phyloP scores from a whole-genome alignment of 2,329 filamentous ascomycete genomes.

The Fusarium pseudograminearum region DNA sequence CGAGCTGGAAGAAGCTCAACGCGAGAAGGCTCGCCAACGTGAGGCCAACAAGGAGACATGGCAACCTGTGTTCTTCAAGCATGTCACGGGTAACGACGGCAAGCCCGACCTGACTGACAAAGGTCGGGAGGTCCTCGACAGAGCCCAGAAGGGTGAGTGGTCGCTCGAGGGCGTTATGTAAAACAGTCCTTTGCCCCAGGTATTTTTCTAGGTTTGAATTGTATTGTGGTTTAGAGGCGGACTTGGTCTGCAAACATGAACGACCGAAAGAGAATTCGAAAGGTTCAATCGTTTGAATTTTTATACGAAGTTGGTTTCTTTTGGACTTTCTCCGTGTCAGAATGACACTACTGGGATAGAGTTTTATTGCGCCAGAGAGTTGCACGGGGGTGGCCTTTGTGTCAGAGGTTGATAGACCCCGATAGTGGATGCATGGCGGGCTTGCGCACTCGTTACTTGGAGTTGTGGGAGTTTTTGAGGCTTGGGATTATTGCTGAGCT shows the following conservation, averaged over 20 bases:
- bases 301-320: constrained; percentile 36
- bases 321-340: constrained; percentile 36
- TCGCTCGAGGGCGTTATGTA: constrained; percentile 57
- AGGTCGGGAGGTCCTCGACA: constrained; percentile 63
- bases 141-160: constrained; percentile 67
- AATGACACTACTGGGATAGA: constrained; percentile 48
- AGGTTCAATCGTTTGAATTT: constrained; percentile 34
- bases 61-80: constrained; percentile 88
- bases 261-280: background rate
- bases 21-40: constrained; percentile 84
- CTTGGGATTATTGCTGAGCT: constrained; percentile 34
- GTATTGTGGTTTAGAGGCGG: background rate
- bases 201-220: background rate
- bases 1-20: constrained; percentile 90
- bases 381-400: constrained; percentile 11
- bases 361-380: constrained; percentile 39
- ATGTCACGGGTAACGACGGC: constrained; percentile 66
- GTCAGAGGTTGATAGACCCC: constrained; percentile 14
- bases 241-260: constrained; percentile 6
- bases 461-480: constrained; percentile 47
- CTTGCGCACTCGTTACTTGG: constrained; percentile 47
- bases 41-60: constrained; percentile 77
- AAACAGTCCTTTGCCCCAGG: background rate
- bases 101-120: constrained; percentile 68
- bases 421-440: constrained; percentile 44